Evolutionary conservation across 2,329 filamentous ascomycete species (phyloP).

Genomic region (Colletotrichum tamarilloi): DNA sequence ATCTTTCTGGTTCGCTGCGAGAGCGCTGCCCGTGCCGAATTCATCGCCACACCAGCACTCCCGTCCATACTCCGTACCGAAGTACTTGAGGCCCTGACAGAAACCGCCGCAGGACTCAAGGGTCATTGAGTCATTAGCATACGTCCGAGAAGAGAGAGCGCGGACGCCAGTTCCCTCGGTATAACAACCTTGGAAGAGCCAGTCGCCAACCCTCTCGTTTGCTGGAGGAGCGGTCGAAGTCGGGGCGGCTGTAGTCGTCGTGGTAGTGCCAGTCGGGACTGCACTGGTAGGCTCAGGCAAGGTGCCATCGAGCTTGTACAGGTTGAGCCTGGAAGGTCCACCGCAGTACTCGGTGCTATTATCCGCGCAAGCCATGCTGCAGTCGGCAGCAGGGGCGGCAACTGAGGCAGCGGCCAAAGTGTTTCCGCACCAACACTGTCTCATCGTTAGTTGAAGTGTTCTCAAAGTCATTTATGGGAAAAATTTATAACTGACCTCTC

Average conservation of each 20-base stretch:
- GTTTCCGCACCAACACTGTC: constrained; percentile 52
- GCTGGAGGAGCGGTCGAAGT: constrained; percentile 7
- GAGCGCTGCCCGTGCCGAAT: constrained; percentile 42
- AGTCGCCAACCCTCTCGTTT: constrained; percentile 42
- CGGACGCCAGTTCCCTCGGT: constrained; percentile 46
- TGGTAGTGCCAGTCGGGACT: neutral
- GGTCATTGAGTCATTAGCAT: constrained; percentile 47
- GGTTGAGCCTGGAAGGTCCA: constrained; percentile 47
- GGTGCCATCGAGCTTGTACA: constrained; percentile 43
- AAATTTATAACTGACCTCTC: constrained; percentile 42
- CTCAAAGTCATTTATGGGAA: too few relatives aligned
- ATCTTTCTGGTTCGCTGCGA: constrained; percentile 44
- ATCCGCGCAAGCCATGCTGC: constrained; percentile 47
- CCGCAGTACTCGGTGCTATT: constrained; percentile 52
- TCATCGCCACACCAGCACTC: constrained; percentile 53
- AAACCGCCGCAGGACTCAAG: constrained; percentile 47
- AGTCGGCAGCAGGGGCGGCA: constrained; percentile 44
- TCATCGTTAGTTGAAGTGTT: neutral
- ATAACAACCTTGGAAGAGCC: constrained; percentile 50
- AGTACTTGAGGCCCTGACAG: constrained; percentile 45
- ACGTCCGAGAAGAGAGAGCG: constrained; percentile 43
- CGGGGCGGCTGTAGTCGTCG: neutral
- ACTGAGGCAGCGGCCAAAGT: constrained; percentile 41
- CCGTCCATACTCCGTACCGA: constrained; percentile 48
- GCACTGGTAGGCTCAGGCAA: constrained; percentile 10